Evolutionary conservation across 2,329 filamentous ascomycete genomes (phyloP).

Genomic region (Aspergillus nomiae): DNA sequence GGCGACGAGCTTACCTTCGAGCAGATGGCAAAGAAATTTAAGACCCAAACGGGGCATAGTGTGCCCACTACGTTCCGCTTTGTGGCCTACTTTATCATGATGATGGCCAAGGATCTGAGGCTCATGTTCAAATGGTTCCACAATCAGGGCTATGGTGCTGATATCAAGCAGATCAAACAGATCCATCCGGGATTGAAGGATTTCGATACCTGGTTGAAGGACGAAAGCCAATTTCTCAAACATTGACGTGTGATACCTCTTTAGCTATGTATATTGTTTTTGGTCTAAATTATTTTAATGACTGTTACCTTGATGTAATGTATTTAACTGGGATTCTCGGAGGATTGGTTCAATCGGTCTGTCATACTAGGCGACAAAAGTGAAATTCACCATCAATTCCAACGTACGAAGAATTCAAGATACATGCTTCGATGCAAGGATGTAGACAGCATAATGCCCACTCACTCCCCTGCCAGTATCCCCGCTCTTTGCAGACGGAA

Average conservation of each 20-base stretch:
- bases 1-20: constrained; percentile 55
- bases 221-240: constrained; percentile 46
- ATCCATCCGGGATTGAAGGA: constrained; percentile 50
- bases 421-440: no score
- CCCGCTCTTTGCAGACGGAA: background rate
- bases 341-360: background rate
- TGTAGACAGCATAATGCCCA: no score
- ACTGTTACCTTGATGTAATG: background rate
- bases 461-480: no score
- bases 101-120: constrained; percentile 46
- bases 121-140: constrained; percentile 57
- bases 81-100: constrained; percentile 44
- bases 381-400: background rate
- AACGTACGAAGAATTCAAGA: background rate
- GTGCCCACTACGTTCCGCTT: constrained; percentile 47
- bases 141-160: constrained; percentile 49
- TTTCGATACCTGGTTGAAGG: constrained; percentile 52
- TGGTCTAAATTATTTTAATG: background rate
- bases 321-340: background rate
- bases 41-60: constrained; percentile 47
- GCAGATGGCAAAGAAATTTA: constrained; percentile 49
- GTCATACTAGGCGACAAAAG: background rate
- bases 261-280: background rate
- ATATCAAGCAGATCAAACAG: constrained; percentile 46
- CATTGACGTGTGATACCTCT: background rate